A percentile compares a stretch with the other conserved stretches of the same genome.
Evolutionary conservation across 306 rosid genomes (phyloP).

Genomic region (Prunus kanzakura): DNA sequence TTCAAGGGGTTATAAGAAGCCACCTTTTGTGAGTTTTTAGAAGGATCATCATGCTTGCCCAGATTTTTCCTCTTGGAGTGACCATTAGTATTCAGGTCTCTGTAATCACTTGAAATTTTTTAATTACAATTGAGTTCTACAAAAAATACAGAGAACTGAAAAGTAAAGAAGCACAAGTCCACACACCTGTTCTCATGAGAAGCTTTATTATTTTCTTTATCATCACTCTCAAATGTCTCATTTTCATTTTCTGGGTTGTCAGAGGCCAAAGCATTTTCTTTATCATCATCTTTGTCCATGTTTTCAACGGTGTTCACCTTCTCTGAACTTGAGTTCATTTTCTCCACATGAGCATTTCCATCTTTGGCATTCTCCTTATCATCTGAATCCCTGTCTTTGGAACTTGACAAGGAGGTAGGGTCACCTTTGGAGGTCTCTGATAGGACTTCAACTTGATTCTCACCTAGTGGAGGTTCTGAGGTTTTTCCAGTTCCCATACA

Average conservation of each 20-base stretch:
- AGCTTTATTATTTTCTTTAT: slow-evolving; percentile 55
- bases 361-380: neutral
- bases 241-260: slow-evolving; percentile 45
- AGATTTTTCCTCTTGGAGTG: slow-evolving; percentile 23
- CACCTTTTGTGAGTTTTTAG: slow-evolving; percentile 51
- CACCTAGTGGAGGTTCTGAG: slow-evolving; percentile 6
- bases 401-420: slow-evolving; percentile 24
- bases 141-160: slow-evolving; percentile 6
- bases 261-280: slow-evolving; percentile 35
- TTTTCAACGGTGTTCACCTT: slow-evolving; percentile 21
- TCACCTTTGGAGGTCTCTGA: slow-evolving; percentile 32
- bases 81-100: slow-evolving; percentile 25
- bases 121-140: neutral
- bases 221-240: slow-evolving; percentile 36
- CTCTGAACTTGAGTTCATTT: slow-evolving; percentile 14
- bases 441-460: slow-evolving; percentile 15
- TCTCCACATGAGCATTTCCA: slow-evolving; percentile 29
- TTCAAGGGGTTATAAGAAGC: neutral
- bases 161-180: neutral
- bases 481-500: slow-evolving; percentile 5
- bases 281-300: slow-evolving; percentile 32
- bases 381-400: slow-evolving; percentile 20
- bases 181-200: slow-evolving; percentile 58
- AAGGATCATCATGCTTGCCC: slow-evolving; percentile 46
- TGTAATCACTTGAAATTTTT: slow-evolving; percentile 26